phyloP scores from a whole-genome alignment of 2,329 filamentous ascomycete species.

The Claviceps quebecensis region DNA sequence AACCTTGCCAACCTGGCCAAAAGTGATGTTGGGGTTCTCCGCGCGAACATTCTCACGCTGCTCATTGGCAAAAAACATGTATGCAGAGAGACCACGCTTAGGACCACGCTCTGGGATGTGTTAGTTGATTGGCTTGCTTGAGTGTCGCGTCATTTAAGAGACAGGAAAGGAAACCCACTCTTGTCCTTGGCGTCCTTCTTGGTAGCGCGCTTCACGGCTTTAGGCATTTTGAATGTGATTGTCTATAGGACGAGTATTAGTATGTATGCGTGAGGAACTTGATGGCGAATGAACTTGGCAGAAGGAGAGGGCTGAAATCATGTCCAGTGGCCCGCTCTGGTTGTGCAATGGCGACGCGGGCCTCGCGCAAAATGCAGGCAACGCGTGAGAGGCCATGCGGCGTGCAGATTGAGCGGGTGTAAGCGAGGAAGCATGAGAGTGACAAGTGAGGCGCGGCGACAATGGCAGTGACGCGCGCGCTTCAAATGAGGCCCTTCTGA shows the following conservation, averaged over 20 bases:
- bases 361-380: neutral
- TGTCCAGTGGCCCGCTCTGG: too few relatives aligned
- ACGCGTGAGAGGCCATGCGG: neutral
- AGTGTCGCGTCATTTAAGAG: neutral
- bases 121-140: constrained; percentile 19
- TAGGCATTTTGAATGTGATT: constrained; percentile 38
- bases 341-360: neutral
- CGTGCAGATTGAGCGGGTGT: neutral
- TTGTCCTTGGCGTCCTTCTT: constrained; percentile 46
- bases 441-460: constrained; percentile 14
- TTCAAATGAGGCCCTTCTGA: constrained; percentile 5
- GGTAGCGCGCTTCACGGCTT: constrained; percentile 39
- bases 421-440: constrained; percentile 1
- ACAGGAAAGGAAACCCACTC: constrained; percentile 28
- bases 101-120: constrained; percentile 40
- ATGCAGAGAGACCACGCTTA: constrained; percentile 97
- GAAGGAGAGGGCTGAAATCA: too few relatives aligned
- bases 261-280: neutral
- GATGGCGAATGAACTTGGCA: neutral
- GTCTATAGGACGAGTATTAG: constrained; percentile 10
- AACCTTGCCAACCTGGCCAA: constrained; percentile 97
- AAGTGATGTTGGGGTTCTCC: constrained; percentile 94
- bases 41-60: constrained; percentile 96
- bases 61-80: constrained; percentile 99
- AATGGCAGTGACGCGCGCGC: constrained; percentile 8